These are phyloP conservation scores for Tripidium arundinaceum DNA, from an alignment of 202 grass and related monocot species.

Conservation along the genomic window DNA sequence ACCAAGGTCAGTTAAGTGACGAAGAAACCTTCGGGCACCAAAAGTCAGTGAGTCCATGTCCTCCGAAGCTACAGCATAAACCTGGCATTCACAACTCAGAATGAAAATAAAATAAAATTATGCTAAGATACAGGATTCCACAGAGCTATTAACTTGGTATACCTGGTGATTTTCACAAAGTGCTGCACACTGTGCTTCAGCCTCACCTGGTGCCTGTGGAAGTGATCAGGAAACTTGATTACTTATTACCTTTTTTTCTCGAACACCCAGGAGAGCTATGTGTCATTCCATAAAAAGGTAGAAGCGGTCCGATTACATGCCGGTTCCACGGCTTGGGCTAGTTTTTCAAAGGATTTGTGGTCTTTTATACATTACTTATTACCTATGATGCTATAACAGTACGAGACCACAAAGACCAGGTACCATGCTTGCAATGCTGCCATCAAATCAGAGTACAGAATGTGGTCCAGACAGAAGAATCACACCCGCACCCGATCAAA, in stretches of 20 bases:
- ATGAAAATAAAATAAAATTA: conserved; percentile 28
- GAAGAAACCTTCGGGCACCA: conserved; percentile 74
- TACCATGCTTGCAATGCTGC: conserved; percentile 4
- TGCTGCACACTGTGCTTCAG: conserved; percentile 90
- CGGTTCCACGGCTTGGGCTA: background rate
- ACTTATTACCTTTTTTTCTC: background rate
- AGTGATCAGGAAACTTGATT: background rate
- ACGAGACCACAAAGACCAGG: conserved; percentile 8
- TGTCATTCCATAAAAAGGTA: background rate
- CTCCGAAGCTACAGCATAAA: conserved; percentile 87
- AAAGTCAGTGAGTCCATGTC: conserved; percentile 94
- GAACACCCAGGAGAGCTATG: background rate
- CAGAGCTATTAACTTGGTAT: conserved; percentile 6
- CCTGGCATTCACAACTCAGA: conserved; percentile 41
- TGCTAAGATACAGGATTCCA: conserved; percentile 1
- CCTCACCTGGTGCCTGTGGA: conserved; percentile 78
- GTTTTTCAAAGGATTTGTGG: background rate
- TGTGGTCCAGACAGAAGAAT: conserved; percentile 7
- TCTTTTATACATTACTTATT: background rate
- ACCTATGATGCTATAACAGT: background rate
- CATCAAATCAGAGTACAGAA: conserved; percentile 2
- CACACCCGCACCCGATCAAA: background rate
- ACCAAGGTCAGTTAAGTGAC: conserved; percentile 76
- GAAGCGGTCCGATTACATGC: background rate
- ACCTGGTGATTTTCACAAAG: conserved; percentile 85